phyloP scores from a whole-genome alignment of 2,329 filamentous ascomycete genomes.

The Metarhizium humberi region DNA sequence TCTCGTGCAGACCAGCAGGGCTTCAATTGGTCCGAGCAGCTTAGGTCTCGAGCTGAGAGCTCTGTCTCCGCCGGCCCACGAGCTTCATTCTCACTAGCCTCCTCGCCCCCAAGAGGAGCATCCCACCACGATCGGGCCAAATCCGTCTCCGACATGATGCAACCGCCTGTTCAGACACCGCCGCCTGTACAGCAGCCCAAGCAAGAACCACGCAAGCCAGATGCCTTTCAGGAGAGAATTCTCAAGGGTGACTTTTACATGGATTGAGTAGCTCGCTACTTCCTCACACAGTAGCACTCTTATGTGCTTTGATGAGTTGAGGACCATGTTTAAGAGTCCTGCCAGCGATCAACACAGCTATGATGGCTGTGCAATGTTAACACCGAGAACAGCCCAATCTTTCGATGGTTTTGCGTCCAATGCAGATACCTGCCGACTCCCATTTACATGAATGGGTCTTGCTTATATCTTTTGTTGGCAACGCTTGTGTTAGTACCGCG shows the following conservation, averaged over 20 bases:
- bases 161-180: conserved; percentile 42
- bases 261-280: conserved; percentile 47
- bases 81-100: conserved; percentile 49
- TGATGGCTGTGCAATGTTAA: background rate
- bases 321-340: too few species aligned
- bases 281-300: background rate
- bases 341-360: too few species aligned
- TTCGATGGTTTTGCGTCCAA: background rate
- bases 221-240: conserved; percentile 94
- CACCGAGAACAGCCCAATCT: background rate
- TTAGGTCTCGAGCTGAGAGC: conserved; percentile 85
- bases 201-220: conserved; percentile 60
- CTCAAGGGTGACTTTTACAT: conserved; percentile 97
- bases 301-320: background rate
- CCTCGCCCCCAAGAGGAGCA: conserved; percentile 26
- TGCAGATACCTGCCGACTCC: background rate
- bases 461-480: background rate
- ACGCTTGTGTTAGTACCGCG: background rate
- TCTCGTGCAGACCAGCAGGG: conserved; percentile 67
- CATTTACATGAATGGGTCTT: background rate
- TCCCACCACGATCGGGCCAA: conserved; percentile 55
- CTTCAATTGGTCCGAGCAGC: conserved; percentile 95
- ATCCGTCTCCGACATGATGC: conserved; percentile 57
- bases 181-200: conserved; percentile 35
- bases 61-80: conserved; percentile 47